Conservation (phyloP, 1,139 yeast genomes). For the Yamadazyma mexicana region DNA sequence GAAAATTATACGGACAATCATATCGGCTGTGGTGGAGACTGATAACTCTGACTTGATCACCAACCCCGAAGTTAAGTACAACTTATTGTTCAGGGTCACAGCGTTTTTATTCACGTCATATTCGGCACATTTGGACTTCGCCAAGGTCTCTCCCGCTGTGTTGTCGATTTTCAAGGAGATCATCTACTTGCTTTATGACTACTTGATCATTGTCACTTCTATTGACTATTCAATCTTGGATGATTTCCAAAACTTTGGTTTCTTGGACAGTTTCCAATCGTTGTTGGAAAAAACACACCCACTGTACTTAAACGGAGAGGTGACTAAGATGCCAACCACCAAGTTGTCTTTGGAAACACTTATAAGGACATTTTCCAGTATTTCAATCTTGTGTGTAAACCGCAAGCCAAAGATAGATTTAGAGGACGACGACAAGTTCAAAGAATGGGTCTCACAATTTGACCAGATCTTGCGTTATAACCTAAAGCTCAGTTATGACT, state of each 20-base stretch:
- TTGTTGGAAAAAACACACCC: slow-evolving; percentile 28
- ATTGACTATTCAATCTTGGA: slow-evolving; percentile 1
- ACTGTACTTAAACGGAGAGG: slow-evolving; percentile 9
- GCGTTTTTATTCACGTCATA: slow-evolving; percentile 22
- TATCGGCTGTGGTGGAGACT: slow-evolving; percentile 16
- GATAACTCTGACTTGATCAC: slow-evolving; percentile 1
- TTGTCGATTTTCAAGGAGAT: slow-evolving; percentile 29
- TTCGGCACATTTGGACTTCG: slow-evolving; percentile 17
- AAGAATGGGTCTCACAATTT: slow-evolving; percentile 11
- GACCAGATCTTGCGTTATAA: slow-evolving; percentile 12
- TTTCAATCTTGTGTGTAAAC: slow-evolving; percentile 23
- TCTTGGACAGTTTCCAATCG: slow-evolving; percentile 22
- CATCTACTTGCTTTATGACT: slow-evolving; percentile 25
- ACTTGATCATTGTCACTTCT: slow-evolving; percentile 7
- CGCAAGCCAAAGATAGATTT: slow-evolving; percentile 15
- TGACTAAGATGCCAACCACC: slow-evolving; percentile 20
- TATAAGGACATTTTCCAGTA: slow-evolving; percentile 24
- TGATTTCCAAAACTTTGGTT: slow-evolving; percentile 20
- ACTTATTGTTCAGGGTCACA: slow-evolving; percentile 4
- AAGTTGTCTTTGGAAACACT: slow-evolving; percentile 31
- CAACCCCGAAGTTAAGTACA: slow-evolving; percentile 5
- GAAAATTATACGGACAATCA: slow-evolving; percentile 18
- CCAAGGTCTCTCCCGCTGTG: slow-evolving; percentile 18
- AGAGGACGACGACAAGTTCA: slow-evolving; percentile 8
- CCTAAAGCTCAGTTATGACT: slow-evolving; percentile 30